phyloP scores from a whole-genome alignment of 2,329 filamentous ascomycete genomes.

The Triangularia verruculosa region DNA sequence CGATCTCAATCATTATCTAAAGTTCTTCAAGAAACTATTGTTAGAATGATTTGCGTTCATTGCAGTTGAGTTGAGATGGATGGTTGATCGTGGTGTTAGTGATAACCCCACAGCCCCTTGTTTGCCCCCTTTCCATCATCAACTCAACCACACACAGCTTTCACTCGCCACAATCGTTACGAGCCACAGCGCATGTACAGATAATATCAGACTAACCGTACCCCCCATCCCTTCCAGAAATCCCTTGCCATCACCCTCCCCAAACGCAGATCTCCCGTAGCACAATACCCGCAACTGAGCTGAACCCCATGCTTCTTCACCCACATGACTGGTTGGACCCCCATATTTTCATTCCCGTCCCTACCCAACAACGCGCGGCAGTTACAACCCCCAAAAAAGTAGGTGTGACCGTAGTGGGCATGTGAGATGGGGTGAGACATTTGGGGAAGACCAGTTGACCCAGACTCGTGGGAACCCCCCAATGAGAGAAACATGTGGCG shows the following conservation, averaged over 20 bases:
- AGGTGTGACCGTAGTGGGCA: not conserved
- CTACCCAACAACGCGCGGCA: not conserved
- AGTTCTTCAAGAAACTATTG: not conserved
- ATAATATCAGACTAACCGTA: too few species aligned
- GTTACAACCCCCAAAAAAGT: not conserved
- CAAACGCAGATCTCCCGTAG: not conserved
- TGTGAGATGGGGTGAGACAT: not conserved
- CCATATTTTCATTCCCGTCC: not conserved
- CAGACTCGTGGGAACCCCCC: not conserved
- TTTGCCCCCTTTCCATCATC: not conserved
- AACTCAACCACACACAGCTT: not conserved
- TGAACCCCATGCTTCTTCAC: not conserved
- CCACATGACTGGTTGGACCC: not conserved
- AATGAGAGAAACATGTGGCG: not conserved
- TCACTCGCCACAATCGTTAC: not conserved
- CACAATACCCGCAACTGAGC: not conserved
- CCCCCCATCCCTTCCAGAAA: too few species aligned
- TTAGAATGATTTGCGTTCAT: not conserved
- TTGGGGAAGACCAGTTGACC: not conserved
- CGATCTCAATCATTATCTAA: too few species aligned
- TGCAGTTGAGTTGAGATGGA: not conserved
- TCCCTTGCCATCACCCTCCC: too few species aligned
- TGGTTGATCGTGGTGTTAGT: not conserved
- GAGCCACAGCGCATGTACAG: not conserved
- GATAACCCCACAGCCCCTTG: not conserved